Evolutionary conservation across 1,139 yeast genomes (phyloP).

Genomic region (Hansenula sp.): DNA sequence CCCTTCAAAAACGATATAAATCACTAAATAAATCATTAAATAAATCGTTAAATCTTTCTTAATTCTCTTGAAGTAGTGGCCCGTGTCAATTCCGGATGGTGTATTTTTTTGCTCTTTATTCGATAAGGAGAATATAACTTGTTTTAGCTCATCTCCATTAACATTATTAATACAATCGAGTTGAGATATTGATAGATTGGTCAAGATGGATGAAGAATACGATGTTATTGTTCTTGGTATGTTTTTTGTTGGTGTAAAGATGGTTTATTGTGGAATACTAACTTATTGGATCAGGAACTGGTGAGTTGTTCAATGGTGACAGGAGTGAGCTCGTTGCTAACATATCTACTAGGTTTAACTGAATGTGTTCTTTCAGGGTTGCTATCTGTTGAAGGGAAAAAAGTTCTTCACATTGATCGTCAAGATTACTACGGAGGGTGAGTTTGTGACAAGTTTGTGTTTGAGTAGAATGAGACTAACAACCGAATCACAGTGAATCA

Average conservation of each 20-base stretch:
- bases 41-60: neutral
- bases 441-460: neutral
- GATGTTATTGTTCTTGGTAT: slow-evolving; percentile 80
- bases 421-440: slow-evolving; percentile 90
- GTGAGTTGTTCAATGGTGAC: slow-evolving; percentile 5
- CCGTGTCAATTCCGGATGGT: neutral
- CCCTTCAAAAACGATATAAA: neutral
- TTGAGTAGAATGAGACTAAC: neutral
- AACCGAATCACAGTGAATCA: slow-evolving; percentile 30
- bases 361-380: slow-evolving; percentile 95
- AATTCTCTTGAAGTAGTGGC: neutral
- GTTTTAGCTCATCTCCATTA: neutral
- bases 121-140: neutral
- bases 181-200: neutral
- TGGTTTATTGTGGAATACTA: slow-evolving; percentile 19
- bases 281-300: slow-evolving; percentile 15
- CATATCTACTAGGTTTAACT: slow-evolving; percentile 62
- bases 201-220: slow-evolving; percentile 85
- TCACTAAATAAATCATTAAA: too few relatives aligned
- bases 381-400: slow-evolving; percentile 93
- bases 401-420: slow-evolving; percentile 92
- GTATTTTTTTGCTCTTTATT: too few relatives aligned
- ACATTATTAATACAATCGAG: neutral
- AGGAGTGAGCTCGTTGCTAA: slow-evolving; percentile 30
- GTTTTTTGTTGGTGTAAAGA: slow-evolving; percentile 23